Conservation (phyloP, 805 yeast species). For the Danielia reshetovae region DNA sequence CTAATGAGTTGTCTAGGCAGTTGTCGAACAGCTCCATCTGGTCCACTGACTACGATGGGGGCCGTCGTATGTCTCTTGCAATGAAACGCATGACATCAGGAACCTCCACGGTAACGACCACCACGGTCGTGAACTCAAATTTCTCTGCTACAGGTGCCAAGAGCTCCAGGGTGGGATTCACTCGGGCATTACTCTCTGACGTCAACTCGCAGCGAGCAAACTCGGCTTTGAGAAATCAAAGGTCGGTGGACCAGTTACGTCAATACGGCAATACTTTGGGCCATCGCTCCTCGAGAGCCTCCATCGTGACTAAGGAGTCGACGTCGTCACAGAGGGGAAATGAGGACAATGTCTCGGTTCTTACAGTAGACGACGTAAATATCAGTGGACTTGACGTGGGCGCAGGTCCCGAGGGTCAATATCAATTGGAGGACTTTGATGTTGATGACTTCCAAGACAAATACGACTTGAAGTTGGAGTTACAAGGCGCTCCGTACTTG, state of each 20-base stretch:
- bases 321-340: conserved; percentile 9
- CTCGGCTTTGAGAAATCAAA: conserved; percentile 20
- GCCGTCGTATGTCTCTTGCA: conserved; percentile 23
- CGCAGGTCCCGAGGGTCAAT: conserved; percentile 13
- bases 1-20: conserved; percentile 20
- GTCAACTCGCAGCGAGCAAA: conserved; percentile 14
- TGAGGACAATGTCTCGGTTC: conserved; percentile 31
- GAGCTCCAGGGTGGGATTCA: conserved; percentile 32
- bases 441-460: conserved; percentile 42
- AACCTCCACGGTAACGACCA: conserved; percentile 26
- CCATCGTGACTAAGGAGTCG: conserved; percentile 33
- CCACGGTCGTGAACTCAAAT: conserved; percentile 15
- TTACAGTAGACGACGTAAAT: conserved; percentile 34
- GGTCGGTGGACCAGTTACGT: conserved; percentile 27
- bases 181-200: conserved; percentile 37
- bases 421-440: conserved; percentile 34
- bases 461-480: conserved; percentile 57
- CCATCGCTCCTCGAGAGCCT: conserved; percentile 32
- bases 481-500: conserved; percentile 73
- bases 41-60: conserved; percentile 29
- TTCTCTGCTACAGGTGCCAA: conserved; percentile 7
- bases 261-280: conserved; percentile 12
- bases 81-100: conserved; percentile 29
- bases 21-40: conserved; percentile 31
- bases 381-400: conserved; percentile 11